Evolutionary conservation across 108 stramenopile genomes (phyloP).

Genomic region (Stephanodiscus minutulus): DNA sequence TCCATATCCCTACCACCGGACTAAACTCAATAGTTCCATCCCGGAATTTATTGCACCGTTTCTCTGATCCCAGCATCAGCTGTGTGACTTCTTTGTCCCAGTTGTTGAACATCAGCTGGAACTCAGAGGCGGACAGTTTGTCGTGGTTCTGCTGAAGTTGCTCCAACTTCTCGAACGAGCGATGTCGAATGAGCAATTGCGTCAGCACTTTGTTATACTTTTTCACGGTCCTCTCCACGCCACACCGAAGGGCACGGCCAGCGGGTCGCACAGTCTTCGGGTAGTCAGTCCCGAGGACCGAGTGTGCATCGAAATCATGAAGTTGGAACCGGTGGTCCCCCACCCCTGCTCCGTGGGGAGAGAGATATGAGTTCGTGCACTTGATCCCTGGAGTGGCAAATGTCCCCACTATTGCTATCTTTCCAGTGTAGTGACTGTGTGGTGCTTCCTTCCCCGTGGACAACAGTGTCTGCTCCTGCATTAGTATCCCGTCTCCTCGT

Average conservation of each 20-base stretch:
- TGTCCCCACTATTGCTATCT: not conserved
- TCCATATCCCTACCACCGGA: not conserved
- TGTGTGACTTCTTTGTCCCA: not conserved
- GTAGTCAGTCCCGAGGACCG: not conserved
- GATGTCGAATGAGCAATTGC: not conserved
- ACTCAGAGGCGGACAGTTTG: not conserved
- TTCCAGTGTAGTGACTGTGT: not conserved
- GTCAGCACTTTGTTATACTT: not conserved
- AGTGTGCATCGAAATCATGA: constrained; percentile 6
- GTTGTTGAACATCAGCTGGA: not conserved
- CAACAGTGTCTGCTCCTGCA: not conserved
- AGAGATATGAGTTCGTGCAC: not conserved
- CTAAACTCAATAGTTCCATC: constrained; percentile 1
- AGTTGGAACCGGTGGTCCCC: constrained; percentile 5
- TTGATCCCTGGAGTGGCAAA: not conserved
- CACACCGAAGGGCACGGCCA: not conserved
- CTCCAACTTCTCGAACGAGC: not conserved
- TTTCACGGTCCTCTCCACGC: not conserved
- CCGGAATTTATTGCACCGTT: not conserved
- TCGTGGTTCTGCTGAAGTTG: not conserved
- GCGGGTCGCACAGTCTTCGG: not conserved
- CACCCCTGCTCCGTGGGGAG: constrained; percentile 1
- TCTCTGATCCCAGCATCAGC: not conserved
- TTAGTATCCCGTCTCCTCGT: too few species aligned
- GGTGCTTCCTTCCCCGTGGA: not conserved